phyloP scores from a whole-genome alignment of 495 filamentous ascomycete genomes.

The Aspergillus sparsus region DNA sequence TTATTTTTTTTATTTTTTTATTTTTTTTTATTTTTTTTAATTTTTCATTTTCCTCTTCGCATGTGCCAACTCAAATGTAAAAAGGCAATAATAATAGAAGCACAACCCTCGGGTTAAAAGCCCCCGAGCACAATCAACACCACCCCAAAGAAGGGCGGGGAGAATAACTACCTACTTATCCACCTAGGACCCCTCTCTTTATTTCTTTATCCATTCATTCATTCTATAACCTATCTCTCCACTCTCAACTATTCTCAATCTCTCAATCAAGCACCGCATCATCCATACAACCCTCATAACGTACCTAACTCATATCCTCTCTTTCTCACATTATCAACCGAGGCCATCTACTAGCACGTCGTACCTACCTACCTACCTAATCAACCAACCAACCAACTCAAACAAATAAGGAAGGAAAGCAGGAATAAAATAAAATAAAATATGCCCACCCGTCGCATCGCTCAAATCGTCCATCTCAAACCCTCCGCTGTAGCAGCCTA shows the following conservation, averaged over 20 bases:
- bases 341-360: not conserved
- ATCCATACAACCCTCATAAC: not conserved
- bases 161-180: not conserved
- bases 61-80: not conserved
- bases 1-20: too few species aligned
- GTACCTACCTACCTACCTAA: not conserved
- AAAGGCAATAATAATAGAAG: not conserved
- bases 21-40: not conserved
- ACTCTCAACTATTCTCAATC: not conserved
- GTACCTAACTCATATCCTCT: not conserved
- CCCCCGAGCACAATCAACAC: constrained; percentile 27
- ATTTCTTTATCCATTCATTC: not conserved
- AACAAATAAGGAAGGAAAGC: not conserved
- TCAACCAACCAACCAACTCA: not conserved
- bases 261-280: too few species aligned
- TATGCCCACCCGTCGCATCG: constrained; percentile 48
- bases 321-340: not conserved
- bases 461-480: constrained; percentile 71
- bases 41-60: constrained; percentile 3
- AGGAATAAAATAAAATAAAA: not conserved
- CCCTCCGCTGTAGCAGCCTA: constrained; percentile 62
- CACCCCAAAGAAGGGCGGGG: not conserved
- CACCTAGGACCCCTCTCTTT: not conserved
- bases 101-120: constrained; percentile 30
- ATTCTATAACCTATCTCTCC: not conserved